phyloP scores from a whole-genome alignment of 768 basidiomycete species.

The Tulasnella sp. region DNA sequence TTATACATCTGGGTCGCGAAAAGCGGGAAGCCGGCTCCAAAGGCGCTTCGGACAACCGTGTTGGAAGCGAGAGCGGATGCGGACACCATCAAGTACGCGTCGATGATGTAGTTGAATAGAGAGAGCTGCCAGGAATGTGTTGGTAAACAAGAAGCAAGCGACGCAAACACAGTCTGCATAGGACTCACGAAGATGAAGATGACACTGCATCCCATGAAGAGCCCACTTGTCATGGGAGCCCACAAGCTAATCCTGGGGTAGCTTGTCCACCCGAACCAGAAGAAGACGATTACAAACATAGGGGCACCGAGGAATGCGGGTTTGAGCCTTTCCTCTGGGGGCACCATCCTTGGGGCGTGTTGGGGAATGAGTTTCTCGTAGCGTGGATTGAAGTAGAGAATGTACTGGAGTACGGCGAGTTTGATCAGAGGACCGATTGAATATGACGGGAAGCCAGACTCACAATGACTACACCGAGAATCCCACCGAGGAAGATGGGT shows the following conservation, averaged over 20 bases:
- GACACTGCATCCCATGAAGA: constrained; percentile 29
- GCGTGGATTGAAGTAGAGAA: constrained; percentile 32
- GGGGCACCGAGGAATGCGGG: constrained; percentile 31
- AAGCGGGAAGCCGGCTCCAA: constrained; percentile 33
- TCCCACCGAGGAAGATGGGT: constrained; percentile 33
- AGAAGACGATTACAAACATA: constrained; percentile 33
- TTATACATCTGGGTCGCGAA: constrained; percentile 43
- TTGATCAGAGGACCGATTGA: neutral
- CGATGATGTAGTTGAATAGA: constrained; percentile 29
- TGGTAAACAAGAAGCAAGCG: neutral
- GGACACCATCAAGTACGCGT: constrained; percentile 32
- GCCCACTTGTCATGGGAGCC: constrained; percentile 31
- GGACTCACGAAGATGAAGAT: constrained; percentile 33
- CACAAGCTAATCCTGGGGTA: constrained; percentile 28
- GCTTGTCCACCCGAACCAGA: constrained; percentile 34
- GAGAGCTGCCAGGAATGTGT: neutral
- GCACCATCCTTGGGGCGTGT: constrained; percentile 25
- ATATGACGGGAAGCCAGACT: constrained; percentile 23
- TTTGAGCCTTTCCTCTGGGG: constrained; percentile 35
- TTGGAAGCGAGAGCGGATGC: constrained; percentile 35
- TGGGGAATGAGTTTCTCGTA: constrained; percentile 32
- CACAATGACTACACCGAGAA: constrained; percentile 26
- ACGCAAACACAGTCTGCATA: neutral
- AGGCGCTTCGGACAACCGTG: constrained; percentile 33
- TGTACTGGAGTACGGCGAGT: neutral